Conservation (phyloP, 371 early-diverging fungal species). For the Lichtheimia hyalospora region DNA sequence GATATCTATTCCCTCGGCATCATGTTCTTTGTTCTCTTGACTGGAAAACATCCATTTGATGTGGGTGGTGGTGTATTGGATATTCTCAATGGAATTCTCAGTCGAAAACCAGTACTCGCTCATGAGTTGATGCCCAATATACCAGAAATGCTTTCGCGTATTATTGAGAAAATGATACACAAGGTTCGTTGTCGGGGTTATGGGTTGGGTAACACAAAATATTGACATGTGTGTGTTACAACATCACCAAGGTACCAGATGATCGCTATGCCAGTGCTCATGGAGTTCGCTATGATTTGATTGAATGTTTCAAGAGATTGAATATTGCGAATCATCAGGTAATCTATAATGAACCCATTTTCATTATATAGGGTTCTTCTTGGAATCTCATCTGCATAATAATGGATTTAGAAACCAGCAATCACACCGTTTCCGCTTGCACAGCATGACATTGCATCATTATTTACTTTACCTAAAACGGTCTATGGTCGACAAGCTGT, state of each 20-base stretch:
- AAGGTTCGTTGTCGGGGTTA: conserved; percentile 35
- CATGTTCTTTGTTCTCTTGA: conserved; percentile 51
- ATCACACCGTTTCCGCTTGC: conserved; percentile 36
- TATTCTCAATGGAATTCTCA: conserved; percentile 51
- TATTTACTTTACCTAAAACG: conserved; percentile 39
- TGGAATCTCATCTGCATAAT: not conserved
- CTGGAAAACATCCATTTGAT: conserved; percentile 51
- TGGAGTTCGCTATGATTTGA: conserved; percentile 53
- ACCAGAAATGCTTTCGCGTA: conserved; percentile 44
- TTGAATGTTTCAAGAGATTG: conserved; percentile 44
- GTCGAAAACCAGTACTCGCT: conserved; percentile 42
- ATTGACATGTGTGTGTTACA: not conserved
- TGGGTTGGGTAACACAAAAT: conserved; percentile 1
- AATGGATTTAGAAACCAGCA: conserved; percentile 19
- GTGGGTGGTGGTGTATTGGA: conserved; percentile 47
- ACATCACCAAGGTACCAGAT: conserved; percentile 44
- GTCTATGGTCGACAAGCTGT: conserved; percentile 40
- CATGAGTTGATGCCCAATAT: conserved; percentile 48
- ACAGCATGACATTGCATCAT: conserved; percentile 40
- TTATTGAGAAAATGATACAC: conserved; percentile 57
- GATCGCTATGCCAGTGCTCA: conserved; percentile 56
- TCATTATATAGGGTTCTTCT: not conserved
- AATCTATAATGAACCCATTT: conserved; percentile 13
- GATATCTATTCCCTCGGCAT: conserved; percentile 58
- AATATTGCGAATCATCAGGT: conserved; percentile 19